phyloP scores from a whole-genome alignment of 306 rosid genomes.

The Pueraria montana region DNA sequence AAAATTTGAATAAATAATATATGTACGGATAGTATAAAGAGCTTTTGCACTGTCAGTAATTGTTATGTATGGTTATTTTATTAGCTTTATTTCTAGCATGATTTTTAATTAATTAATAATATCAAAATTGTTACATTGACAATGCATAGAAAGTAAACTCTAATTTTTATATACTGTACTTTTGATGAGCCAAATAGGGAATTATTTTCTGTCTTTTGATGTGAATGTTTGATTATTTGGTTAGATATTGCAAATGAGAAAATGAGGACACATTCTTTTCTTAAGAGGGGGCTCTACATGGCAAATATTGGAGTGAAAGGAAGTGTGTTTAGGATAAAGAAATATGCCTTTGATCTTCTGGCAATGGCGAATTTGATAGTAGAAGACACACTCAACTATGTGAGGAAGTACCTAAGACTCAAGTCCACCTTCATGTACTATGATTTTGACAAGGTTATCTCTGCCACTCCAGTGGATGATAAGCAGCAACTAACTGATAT shows the following conservation, averaged over 20 bases:
- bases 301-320: conserved; percentile 80
- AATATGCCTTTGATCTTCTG: conserved; percentile 81
- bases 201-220: not conserved
- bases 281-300: conserved; percentile 74
- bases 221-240: conserved; percentile 30
- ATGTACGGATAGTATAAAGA: not conserved
- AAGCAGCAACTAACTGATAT: conserved; percentile 78
- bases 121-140: not conserved
- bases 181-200: not conserved
- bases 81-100: too few species aligned
- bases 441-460: conserved; percentile 86
- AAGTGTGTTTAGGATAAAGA: conserved; percentile 78
- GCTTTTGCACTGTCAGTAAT: not conserved
- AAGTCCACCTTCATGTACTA: conserved; percentile 87
- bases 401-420: conserved; percentile 78
- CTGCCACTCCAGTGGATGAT: conserved; percentile 60
- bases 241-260: conserved; percentile 83
- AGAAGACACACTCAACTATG: conserved; percentile 81
- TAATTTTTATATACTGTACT: not conserved
- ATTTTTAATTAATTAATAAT: not conserved
- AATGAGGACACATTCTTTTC: conserved; percentile 83
- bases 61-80: too few species aligned
- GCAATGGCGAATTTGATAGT: conserved; percentile 86
- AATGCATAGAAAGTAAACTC: not conserved
- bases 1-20: not conserved